Base-by-base conservation (phyloP, 805 yeast genomes). In the Kuraishia capsulata region DNA sequence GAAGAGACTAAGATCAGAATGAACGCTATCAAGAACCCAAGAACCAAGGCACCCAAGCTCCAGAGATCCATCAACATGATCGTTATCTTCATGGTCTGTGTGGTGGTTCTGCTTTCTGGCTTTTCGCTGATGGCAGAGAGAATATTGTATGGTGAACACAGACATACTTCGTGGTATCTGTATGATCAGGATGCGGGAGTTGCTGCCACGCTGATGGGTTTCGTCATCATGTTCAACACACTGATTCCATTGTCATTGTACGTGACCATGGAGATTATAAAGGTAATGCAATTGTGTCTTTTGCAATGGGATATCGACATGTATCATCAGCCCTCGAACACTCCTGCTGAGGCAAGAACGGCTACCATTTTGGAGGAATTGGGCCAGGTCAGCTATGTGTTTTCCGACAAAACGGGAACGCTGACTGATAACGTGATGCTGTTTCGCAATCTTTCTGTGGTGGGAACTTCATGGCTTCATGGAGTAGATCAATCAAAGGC, bases 321-420 rank as follows among this genome's bases (percentile, higher is more conserved):
- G 96, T 92, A 90, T 52, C 86, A 92, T 54, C 67, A 67, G 14
- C 82, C 76, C 24, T 72, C 87, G 5, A 76, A 92, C 51, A 92
- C 96, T 0, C 96, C 95, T 0, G 90, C 96, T 35, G 96, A 85
- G 49, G 94, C 96, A 0, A 79, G 90, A 54, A 89, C 97, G 0
- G 96, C 97, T 0, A 85, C 97, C 0, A 87, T 92, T 47, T 71
- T 92, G 46, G 99, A 92, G 56, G 98, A 92, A 59, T 65, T 92
- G 49, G 99, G 99, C 2, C 99, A 92, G 56, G 97, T 94, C 1
- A 81, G 95, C 36, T 89, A 90, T 53, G 73, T 92, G 3, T 92
- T 92, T 56, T 84, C 96, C 43, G 99, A 92, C 59, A 92, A 92
- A 57, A 92, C 98, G 0, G 99, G 99, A 8, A 92, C 99, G 0